Percentiles rank a stretch among this genome's conserved stretches.
Evolutionary conservation across 371 early-diverging fungal species (phyloP).

Genomic region (Rhizopus microsporus): DNA sequence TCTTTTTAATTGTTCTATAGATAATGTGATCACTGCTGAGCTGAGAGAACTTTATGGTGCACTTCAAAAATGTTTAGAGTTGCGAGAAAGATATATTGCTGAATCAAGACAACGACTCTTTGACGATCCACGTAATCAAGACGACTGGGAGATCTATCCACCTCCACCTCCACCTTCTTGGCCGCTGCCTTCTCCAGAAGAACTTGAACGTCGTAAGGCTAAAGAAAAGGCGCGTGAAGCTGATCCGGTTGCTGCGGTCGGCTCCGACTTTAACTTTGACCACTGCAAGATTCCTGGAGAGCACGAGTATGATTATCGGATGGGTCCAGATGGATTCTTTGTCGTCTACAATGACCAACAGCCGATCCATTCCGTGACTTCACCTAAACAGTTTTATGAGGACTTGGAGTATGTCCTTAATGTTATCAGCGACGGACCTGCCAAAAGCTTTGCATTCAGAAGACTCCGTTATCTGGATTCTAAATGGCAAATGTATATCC

Average conservation of each 20-base stretch:
- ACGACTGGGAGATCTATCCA: slow-evolving; percentile 89
- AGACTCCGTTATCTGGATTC: slow-evolving; percentile 92
- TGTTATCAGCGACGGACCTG: slow-evolving; percentile 89
- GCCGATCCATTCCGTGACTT: slow-evolving; percentile 65
- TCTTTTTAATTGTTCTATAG: slow-evolving; percentile 15
- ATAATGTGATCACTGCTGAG: slow-evolving; percentile 58
- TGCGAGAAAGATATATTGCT: slow-evolving; percentile 88
- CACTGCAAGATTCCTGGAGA: slow-evolving; percentile 66
- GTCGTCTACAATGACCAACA: slow-evolving; percentile 19
- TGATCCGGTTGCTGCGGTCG: slow-evolving; percentile 53
- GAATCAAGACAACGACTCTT: slow-evolving; percentile 72
- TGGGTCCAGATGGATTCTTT: slow-evolving; percentile 10
- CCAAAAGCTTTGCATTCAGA: slow-evolving; percentile 94
- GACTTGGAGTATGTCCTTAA: slow-evolving; percentile 88
- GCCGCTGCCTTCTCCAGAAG: slow-evolving; percentile 53
- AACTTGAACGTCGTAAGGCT: slow-evolving; percentile 40
- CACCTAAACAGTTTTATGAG: slow-evolving; percentile 83
- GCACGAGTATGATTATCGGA: slow-evolving; percentile 26
- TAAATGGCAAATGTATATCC: slow-evolving; percentile 93
- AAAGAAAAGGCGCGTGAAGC: slow-evolving; percentile 52
- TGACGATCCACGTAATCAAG: slow-evolving; percentile 86
- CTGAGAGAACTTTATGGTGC: slow-evolving; percentile 49
- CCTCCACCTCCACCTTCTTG: slow-evolving; percentile 81
- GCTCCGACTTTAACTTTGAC: slow-evolving; percentile 62
- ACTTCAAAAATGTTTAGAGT: slow-evolving; percentile 72